Evolutionary conservation across 192 early-diverging fungal genomes (phyloP), one percentile per base, ranked within the genome.

Genomic region (Glomus cerebriforme): DNA sequence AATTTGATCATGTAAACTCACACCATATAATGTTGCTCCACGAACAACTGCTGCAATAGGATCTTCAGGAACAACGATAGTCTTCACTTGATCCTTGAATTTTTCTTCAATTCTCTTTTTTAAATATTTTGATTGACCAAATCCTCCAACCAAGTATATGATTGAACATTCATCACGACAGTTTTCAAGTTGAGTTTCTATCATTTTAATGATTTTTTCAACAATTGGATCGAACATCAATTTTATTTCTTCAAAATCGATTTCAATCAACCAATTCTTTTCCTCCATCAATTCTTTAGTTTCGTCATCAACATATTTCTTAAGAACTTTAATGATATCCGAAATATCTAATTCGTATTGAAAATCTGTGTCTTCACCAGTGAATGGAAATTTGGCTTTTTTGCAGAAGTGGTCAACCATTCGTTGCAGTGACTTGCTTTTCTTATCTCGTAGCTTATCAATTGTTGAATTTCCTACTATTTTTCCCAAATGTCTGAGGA

Each of bases 131-230:
- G 88, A 90, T 0, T 86, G 84, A 13, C 86, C 83, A 59, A 90
- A 90, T 7, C 88, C 88, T 81, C 88, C 88, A 54, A 90, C 88
- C 35, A 90, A 78, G 71, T 88, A 86, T 47, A 90, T 85, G 39
- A 86, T 86, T 24, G 86, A 83, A 35, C 85, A 77, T 12, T 74
- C 75, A 26, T 82, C 79, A 17, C 60, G 45, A 5, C 78, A 70
- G 47, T 86, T 82, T 0, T 85, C 76, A 80, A 90, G 75, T 70
- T 90, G 88, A 63, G 86, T 83, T 27, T 85, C 84, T 71, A 88
- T 87, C 78, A 90, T 73, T 62, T 77, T 80, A 12, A 88, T 59
- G 2, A 90, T 85, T 80, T 85, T 83, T 68, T 86, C 82, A 19
- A 90, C 81, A 2, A 90, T 86, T 13, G 88, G 88, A 59, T 88